A percentile compares a stretch with the other conserved stretches of the same genome.
phyloP scores from a whole-genome alignment of 176 grass and related monocot genomes.

The Oryza brachyantha region DNA sequence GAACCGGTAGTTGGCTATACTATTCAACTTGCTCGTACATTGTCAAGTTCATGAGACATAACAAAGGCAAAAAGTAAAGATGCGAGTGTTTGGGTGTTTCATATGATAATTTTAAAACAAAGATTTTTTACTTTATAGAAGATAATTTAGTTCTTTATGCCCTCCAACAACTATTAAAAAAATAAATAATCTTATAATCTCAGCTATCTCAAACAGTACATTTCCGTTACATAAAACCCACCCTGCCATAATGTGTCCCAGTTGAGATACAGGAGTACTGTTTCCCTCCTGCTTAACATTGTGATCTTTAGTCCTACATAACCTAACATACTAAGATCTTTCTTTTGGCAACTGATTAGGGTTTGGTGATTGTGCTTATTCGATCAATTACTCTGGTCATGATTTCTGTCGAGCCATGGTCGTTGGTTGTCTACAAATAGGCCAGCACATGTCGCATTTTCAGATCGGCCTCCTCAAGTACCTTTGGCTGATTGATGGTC shows the following conservation, averaged over 20 bases:
- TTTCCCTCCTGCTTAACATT: not conserved
- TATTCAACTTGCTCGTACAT: too few relatives aligned
- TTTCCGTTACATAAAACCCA: too few relatives aligned
- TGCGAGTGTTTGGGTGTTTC: too few relatives aligned
- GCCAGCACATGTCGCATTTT: not conserved
- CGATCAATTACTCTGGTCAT: not conserved
- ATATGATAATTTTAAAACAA: too few relatives aligned
- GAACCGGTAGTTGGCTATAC: too few relatives aligned
- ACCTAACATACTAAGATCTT: not conserved
- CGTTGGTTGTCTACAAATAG: constrained; percentile 5
- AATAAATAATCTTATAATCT: too few relatives aligned
- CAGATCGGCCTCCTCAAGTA: constrained; percentile 28
- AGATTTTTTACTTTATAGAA: too few relatives aligned
- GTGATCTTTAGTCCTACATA: not conserved
- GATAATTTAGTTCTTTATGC: too few relatives aligned
- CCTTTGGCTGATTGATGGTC: constrained; percentile 16
- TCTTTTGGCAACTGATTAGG: not conserved
- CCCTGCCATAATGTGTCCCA: not conserved
- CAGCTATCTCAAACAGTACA: too few relatives aligned
- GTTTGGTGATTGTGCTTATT: not conserved
- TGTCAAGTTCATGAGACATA: not conserved
- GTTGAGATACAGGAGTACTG: not conserved
- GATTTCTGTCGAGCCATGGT: not conserved
- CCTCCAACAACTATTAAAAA: too few relatives aligned
- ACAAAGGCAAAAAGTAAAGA: too few relatives aligned